These are phyloP conservation scores for Aspergillus sp. DNA, from an alignment of 2,329 filamentous ascomycete genomes.

Conservation along the genomic window DNA sequence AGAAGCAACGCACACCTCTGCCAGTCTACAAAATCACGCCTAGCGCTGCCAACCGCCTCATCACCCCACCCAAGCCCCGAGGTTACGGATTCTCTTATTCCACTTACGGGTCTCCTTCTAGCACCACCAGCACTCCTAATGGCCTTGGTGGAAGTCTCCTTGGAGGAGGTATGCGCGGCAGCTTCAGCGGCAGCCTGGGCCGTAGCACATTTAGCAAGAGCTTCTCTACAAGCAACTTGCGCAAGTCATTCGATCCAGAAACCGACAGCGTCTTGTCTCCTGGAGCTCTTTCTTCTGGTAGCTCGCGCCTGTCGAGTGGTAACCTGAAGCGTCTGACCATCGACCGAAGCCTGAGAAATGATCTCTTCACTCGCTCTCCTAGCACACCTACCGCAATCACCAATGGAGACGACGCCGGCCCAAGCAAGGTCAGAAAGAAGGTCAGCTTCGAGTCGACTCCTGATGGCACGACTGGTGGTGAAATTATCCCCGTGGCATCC, in stretches of 20 bases:
- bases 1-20: conserved; percentile 75
- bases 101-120: conserved; percentile 79
- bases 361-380: conserved; percentile 53
- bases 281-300: conserved; percentile 75
- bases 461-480: conserved; percentile 41
- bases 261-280: conserved; percentile 79
- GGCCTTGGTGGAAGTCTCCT: conserved; percentile 66
- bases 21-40: conserved; percentile 88
- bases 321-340: conserved; percentile 90
- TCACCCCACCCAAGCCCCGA: conserved; percentile 75
- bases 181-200: conserved; percentile 57
- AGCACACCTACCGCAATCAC: conserved; percentile 35
- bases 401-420: conserved; percentile 42
- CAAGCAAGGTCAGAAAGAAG: conserved; percentile 63
- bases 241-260: conserved; percentile 76
- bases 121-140: conserved; percentile 68
- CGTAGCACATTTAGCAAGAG: conserved; percentile 75
- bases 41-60: conserved; percentile 72
- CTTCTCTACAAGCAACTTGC: conserved; percentile 81
- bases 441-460: conserved; percentile 79
- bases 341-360: conserved; percentile 76
- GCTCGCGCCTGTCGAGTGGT: conserved; percentile 63
- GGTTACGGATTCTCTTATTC: conserved; percentile 94
- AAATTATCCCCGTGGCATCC: conserved; percentile 54
- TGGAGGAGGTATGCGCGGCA: conserved; percentile 37